Conservation (phyloP, 1,284 basidiomycete species). For the Waitea zeae region DNA sequence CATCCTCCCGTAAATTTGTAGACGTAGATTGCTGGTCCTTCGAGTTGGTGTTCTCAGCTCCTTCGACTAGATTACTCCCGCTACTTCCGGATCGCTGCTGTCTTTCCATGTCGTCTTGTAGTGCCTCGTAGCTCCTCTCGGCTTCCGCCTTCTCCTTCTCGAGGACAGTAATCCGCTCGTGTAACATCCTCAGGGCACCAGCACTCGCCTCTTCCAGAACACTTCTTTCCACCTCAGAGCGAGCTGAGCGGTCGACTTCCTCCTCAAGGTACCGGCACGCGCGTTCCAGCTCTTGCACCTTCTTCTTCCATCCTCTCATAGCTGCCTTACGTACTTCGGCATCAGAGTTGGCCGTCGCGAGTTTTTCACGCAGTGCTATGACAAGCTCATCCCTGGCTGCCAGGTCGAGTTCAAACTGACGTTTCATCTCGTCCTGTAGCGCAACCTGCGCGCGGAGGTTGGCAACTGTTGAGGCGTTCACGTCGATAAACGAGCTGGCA, state of each 20-base stretch:
- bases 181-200: conserved; percentile 47
- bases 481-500: no score
- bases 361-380: conserved; percentile 32
- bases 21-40: conserved; percentile 24
- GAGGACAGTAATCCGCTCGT: conserved; percentile 39
- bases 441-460: conserved; percentile 56
- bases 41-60: conserved; percentile 28
- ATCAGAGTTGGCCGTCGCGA: conserved; percentile 39
- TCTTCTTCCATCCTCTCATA: conserved; percentile 50
- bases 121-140: conserved; percentile 18
- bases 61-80: no score
- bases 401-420: conserved; percentile 58
- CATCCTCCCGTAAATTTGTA: conserved; percentile 16
- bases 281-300: conserved; percentile 50
- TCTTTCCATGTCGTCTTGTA: no score
- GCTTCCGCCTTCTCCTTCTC: conserved; percentile 40
- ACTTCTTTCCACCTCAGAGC: conserved; percentile 52
- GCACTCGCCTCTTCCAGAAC: conserved; percentile 65
- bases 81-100: no score
- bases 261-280: conserved; percentile 46
- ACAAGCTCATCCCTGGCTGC: conserved; percentile 53
- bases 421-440: conserved; percentile 47
- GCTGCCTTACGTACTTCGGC: conserved; percentile 33
- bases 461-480: no score
- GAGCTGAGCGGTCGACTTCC: conserved; percentile 46